Evolutionary conservation across 2,329 filamentous ascomycete species (phyloP).

Genomic region (Penicillium sp.): DNA sequence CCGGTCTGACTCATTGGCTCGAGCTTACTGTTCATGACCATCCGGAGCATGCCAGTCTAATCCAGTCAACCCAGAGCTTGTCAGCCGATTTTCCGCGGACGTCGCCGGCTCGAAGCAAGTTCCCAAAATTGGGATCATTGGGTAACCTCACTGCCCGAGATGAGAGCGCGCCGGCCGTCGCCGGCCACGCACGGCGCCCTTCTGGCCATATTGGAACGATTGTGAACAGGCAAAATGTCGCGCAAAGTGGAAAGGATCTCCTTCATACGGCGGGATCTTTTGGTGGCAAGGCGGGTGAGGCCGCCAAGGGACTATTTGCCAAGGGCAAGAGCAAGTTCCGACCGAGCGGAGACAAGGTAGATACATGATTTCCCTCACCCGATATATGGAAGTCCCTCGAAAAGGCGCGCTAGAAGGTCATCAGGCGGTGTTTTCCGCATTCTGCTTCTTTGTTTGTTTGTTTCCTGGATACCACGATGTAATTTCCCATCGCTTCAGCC

Average conservation of each 20-base stretch:
- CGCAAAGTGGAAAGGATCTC: slow-evolving; percentile 83
- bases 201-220: slow-evolving; percentile 39
- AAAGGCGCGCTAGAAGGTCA: slow-evolving; percentile 11
- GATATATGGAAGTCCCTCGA: slow-evolving; percentile 4
- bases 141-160: slow-evolving; percentile 30
- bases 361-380: slow-evolving; percentile 41
- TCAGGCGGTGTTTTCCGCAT: slow-evolving; percentile 10
- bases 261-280: slow-evolving; percentile 75
- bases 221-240: slow-evolving; percentile 62
- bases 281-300: slow-evolving; percentile 68
- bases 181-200: slow-evolving; percentile 34
- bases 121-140: slow-evolving; percentile 41
- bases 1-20: slow-evolving; percentile 67
- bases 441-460: slow-evolving; percentile 16
- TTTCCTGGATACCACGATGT: slow-evolving; percentile 32
- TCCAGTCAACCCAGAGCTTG: slow-evolving; percentile 36
- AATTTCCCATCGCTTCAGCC: slow-evolving; percentile 26
- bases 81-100: slow-evolving; percentile 29
- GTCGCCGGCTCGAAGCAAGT: slow-evolving; percentile 36
- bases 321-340: slow-evolving; percentile 84
- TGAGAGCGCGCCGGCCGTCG: slow-evolving; percentile 33
- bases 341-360: slow-evolving; percentile 76
- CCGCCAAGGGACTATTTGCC: slow-evolving; percentile 85
- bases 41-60: slow-evolving; percentile 53
- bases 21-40: slow-evolving; percentile 48